These are phyloP conservation scores for Furcasterigmium sp. DNA, from an alignment of 2,329 filamentous ascomycete species.

Conservation along the genomic window DNA sequence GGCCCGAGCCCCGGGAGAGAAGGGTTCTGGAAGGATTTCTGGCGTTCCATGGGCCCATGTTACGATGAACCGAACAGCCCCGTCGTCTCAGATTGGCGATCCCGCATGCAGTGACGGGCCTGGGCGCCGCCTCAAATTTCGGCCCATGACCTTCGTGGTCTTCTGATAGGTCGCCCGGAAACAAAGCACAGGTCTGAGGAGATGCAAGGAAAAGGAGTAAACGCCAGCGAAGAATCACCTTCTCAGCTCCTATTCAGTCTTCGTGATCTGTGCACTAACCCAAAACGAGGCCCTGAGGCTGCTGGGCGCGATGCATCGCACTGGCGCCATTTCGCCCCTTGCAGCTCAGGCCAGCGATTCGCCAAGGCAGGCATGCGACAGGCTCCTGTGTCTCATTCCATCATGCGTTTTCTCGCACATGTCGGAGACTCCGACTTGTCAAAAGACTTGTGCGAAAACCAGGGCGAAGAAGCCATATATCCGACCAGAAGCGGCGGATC, in stretches of 20 bases:
- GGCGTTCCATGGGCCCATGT: background rate
- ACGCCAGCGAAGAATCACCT: background rate
- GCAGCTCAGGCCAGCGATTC: too few relatives aligned
- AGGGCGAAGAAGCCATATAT: too few relatives aligned
- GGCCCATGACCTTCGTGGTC: background rate
- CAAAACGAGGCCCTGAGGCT: background rate
- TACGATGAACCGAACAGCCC: background rate
- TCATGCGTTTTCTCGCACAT: too few relatives aligned
- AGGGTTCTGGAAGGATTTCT: background rate
- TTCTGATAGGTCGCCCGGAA: background rate
- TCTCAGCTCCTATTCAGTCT: background rate
- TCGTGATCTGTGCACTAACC: background rate
- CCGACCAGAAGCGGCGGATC: too few relatives aligned
- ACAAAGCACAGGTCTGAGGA: background rate
- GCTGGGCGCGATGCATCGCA: too few relatives aligned
- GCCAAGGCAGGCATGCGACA: too few relatives aligned
- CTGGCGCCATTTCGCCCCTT: too few relatives aligned
- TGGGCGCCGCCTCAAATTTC: background rate
- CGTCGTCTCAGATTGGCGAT: conserved; percentile 1
- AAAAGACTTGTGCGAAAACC: too few relatives aligned
- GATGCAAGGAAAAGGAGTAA: background rate
- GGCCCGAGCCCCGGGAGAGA: too few relatives aligned
- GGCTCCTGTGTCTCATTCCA: too few relatives aligned
- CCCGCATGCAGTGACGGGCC: background rate
- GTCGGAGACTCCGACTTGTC: too few relatives aligned